A percentile compares a stretch with the other conserved stretches of the same genome.
phyloP scores from a whole-genome alignment of 2,329 filamentous ascomycete species.

The Pleomassaria siparia region DNA sequence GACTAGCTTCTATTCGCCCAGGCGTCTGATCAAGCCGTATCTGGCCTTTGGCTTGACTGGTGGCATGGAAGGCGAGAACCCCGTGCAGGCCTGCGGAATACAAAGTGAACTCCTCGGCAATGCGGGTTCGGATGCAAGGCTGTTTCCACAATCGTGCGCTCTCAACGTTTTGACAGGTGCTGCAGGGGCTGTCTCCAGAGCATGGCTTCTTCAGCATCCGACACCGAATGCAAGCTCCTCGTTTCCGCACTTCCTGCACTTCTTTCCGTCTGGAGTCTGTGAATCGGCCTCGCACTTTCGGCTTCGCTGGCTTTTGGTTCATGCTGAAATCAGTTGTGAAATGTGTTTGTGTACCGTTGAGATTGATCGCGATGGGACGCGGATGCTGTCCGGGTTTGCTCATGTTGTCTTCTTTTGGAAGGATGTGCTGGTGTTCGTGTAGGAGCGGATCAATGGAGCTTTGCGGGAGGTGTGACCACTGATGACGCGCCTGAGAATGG shows the following conservation, averaged over 20 bases:
- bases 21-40: slow-evolving; percentile 51
- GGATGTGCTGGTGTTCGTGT: slow-evolving; percentile 36
- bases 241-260: slow-evolving; percentile 61
- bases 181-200: slow-evolving; percentile 62
- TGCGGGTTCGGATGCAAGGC: slow-evolving; percentile 59
- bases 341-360: slow-evolving; percentile 34
- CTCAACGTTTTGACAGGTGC: slow-evolving; percentile 60
- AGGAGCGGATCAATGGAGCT: slow-evolving; percentile 37
- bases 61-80: slow-evolving; percentile 54
- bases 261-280: slow-evolving; percentile 58
- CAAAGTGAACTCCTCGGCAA: slow-evolving; percentile 60
- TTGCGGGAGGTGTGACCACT: slow-evolving; percentile 34
- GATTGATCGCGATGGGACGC: slow-evolving; percentile 43
- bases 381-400: slow-evolving; percentile 29
- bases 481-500: slow-evolving; percentile 28
- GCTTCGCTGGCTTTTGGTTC: slow-evolving; percentile 42
- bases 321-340: slow-evolving; percentile 45
- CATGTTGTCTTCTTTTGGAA: slow-evolving; percentile 23
- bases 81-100: slow-evolving; percentile 59
- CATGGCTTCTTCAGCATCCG: slow-evolving; percentile 67
- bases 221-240: slow-evolving; percentile 63
- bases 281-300: slow-evolving; percentile 59
- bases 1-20: slow-evolving; percentile 57
- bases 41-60: slow-evolving; percentile 52
- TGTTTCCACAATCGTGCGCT: slow-evolving; percentile 63